A percentile compares a stretch with the other conserved stretches of the same genome.
These are phyloP conservation scores for Russula virescens DNA, from an alignment of 768 basidiomycete genomes.

Conservation along the genomic window DNA sequence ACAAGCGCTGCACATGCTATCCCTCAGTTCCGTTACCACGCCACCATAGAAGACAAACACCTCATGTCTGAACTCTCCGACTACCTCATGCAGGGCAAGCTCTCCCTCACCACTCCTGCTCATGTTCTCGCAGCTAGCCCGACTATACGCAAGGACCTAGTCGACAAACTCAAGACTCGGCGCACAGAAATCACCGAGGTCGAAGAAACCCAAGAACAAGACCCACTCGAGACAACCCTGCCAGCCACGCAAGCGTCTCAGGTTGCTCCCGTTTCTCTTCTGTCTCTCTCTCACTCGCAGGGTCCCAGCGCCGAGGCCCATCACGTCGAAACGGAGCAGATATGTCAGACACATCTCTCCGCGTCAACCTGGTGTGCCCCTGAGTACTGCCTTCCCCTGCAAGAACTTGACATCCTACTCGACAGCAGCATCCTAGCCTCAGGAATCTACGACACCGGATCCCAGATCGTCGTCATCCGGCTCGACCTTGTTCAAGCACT, in stretches of 20 bases:
- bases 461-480: background rate
- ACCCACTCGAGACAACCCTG: too few species aligned
- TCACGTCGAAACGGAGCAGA: too few species aligned
- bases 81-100: background rate
- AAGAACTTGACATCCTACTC: too few species aligned
- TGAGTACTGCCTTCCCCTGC: background rate
- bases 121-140: background rate
- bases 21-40: background rate
- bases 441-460: background rate
- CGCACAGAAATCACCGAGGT: background rate
- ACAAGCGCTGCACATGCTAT: background rate
- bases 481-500: background rate
- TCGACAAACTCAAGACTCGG: background rate
- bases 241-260: too few species aligned
- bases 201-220: too few species aligned
- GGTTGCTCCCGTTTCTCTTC: too few species aligned
- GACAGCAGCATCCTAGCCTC: background rate
- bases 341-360: too few species aligned
- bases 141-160: background rate
- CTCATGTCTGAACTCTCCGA: background rate
- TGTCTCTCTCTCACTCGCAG: too few species aligned
- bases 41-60: background rate
- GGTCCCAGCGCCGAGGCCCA: too few species aligned
- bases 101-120: background rate
- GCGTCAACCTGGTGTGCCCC: background rate